phyloP scores from a whole-genome alignment of 768 basidiomycete genomes.

The Tulasnella sp. region DNA sequence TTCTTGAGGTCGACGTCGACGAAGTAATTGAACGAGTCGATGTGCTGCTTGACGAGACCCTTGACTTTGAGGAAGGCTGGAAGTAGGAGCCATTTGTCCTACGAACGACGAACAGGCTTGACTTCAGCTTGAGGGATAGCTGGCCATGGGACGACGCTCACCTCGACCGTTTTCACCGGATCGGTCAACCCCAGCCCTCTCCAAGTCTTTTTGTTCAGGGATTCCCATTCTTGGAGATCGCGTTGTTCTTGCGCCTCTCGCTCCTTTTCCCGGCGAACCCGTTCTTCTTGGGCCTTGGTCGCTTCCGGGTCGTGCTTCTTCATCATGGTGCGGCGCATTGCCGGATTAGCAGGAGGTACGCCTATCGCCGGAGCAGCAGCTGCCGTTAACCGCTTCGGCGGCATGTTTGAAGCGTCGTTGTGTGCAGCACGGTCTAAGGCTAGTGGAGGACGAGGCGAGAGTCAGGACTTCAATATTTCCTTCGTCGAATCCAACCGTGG shows the following conservation, averaged over 20 bases:
- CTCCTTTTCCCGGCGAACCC: conserved; percentile 36
- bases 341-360: neutral
- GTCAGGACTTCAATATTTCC: neutral
- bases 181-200: conserved; percentile 76
- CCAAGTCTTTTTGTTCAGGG: conserved; percentile 45
- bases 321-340: neutral
- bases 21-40: conserved; percentile 98
- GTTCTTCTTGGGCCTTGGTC: neutral
- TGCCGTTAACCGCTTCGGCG: neutral
- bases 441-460: neutral
- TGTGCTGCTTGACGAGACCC: conserved; percentile 97
- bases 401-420: neutral
- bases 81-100: conserved; percentile 98
- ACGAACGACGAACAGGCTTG: neutral
- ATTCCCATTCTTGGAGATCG: conserved; percentile 43
- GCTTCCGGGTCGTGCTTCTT: neutral
- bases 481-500: neutral
- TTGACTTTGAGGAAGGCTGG: conserved; percentile 97
- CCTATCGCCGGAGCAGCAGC: neutral
- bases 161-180: conserved; percentile 87
- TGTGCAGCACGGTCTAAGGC: neutral
- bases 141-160: conserved; percentile 39
- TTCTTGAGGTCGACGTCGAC: conserved; percentile 96
- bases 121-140: neutral
- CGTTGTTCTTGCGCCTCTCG: neutral